Conservation (phyloP, 1,284 basidiomycete genomes). For the Naganishia liquefaciens region DNA sequence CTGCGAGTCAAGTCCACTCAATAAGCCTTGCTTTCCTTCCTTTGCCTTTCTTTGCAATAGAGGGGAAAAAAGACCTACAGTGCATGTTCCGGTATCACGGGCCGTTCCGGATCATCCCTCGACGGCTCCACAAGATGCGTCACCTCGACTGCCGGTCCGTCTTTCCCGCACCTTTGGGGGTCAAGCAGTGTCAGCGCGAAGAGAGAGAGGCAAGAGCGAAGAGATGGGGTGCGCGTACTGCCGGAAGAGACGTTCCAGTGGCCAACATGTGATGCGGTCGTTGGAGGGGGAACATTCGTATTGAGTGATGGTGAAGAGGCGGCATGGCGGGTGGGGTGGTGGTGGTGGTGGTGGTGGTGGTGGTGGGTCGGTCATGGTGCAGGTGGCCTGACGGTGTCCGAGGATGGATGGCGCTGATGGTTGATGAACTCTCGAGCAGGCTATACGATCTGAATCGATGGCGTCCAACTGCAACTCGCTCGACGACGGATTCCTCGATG, state of each 20-base stretch:
- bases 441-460: no score
- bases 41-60: not conserved
- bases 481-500: no score
- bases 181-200: no score
- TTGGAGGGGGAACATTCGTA: constrained; percentile 43
- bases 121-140: constrained; percentile 27
- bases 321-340: constrained; percentile 30
- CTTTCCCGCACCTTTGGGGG: constrained; percentile 24
- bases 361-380: not conserved
- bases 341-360: not conserved
- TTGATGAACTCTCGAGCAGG: no score
- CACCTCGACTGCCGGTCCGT: constrained; percentile 32
- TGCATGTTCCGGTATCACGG: constrained; percentile 22
- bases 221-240: constrained; percentile 37
- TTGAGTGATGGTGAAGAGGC: constrained; percentile 42
- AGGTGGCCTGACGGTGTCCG: not conserved
- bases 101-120: constrained; percentile 9
- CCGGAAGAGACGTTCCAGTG: constrained; percentile 45
- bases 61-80: constrained; percentile 8
- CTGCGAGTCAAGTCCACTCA: not conserved
- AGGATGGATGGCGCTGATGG: not conserved
- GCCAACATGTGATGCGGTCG: constrained; percentile 45
- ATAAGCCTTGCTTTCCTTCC: not conserved
- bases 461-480: no score
- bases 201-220: no score